Evolutionary conservation across 2,329 filamentous ascomycete genomes (phyloP), one percentile per base, ranked within the genome.

Genomic region (Penicillium sp.): DNA sequence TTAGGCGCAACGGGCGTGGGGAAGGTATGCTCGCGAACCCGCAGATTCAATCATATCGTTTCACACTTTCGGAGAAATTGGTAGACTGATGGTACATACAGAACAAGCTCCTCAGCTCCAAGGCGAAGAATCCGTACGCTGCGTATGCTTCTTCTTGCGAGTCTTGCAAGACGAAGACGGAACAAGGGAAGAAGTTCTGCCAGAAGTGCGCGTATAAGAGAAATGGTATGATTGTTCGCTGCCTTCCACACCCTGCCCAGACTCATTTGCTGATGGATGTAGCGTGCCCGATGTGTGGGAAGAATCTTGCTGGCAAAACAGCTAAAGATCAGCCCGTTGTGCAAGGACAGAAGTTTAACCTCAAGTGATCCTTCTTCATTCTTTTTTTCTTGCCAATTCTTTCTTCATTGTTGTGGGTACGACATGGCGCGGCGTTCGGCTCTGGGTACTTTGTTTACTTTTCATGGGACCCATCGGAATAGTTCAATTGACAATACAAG

Each of bases 241-340:
- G n/a, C 4, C 5, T 13, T n/a, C 12, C 7, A 20, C n/a, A 15
- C 1, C 26, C 12, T 32, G 34, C n/a, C 7, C 39, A 4, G 10
- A 20, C 37, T 15, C 49, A 3, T 13, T 33, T 37, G 42, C 60
- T 61, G 20, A 54, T 47, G 8, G 48, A 43, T 30, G 29, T 50
- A 86, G 84, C 79, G 3, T 87, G 84, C 64, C 76, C 83, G 15
- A 84, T 86, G 72, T 87, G 84, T 61, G 84, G 84, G 32, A 87
- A 86, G 66, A 73, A 62, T 52, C 52, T 76, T 58, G 62, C 79
- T 9, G 81, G 76, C 18, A 80, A 77, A 34, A 64, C 75, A 4
- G 51, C 59, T 30, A 72, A 73, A 4, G 74, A 76, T 8, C 81
- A 79, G 7, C 83, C 83, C 4, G 71, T 80, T 4, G 75, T 87